A percentile compares a stretch with the other conserved stretches of the same genome.
These are phyloP conservation scores for Plasmodium fragile DNA, from an alignment of 169 alveolate species.

Conservation along the genomic window DNA sequence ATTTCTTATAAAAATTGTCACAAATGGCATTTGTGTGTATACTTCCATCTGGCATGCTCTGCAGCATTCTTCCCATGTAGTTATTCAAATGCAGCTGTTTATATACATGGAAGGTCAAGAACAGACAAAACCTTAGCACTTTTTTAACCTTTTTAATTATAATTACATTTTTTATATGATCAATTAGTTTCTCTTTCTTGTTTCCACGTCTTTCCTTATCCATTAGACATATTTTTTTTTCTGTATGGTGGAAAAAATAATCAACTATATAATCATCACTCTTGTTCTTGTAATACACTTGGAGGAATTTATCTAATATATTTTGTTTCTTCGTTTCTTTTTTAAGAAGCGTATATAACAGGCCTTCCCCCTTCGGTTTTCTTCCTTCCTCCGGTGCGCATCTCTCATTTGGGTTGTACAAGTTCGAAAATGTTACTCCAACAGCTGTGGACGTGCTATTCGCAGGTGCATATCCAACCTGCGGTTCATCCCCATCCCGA, in stretches of 20 bases:
- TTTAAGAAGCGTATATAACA: slow-evolving; percentile 14
- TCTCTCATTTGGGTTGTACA: not conserved
- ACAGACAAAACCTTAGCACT: slow-evolving; percentile 20
- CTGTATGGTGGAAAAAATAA: slow-evolving; percentile 35
- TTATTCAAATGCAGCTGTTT: slow-evolving; percentile 35
- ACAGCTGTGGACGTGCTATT: not conserved
- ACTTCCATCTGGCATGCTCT: slow-evolving; percentile 2
- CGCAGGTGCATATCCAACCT: not conserved
- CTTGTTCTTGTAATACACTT: slow-evolving; percentile 48
- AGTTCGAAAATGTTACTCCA: not conserved
- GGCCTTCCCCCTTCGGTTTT: not conserved
- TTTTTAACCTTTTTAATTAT: slow-evolving; percentile 64
- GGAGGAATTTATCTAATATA: slow-evolving; percentile 25
- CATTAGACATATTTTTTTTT: slow-evolving; percentile 24
- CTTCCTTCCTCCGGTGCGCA: not conserved
- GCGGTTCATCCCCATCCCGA: not conserved
- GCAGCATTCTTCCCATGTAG: slow-evolving; percentile 29
- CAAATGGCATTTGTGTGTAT: slow-evolving; percentile 15
- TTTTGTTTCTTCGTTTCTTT: slow-evolving; percentile 52
- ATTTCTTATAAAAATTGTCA: slow-evolving; percentile 16
- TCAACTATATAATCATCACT: slow-evolving; percentile 53
- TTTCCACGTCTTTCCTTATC: slow-evolving; percentile 4
- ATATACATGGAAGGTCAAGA: slow-evolving; percentile 43
- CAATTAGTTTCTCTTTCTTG: slow-evolving; percentile 17
- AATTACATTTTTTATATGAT: slow-evolving; percentile 63